These are phyloP conservation scores for Hypoxylon sp. DNA, from an alignment of 2,329 filamentous ascomycete genomes.

Conservation along the genomic window DNA sequence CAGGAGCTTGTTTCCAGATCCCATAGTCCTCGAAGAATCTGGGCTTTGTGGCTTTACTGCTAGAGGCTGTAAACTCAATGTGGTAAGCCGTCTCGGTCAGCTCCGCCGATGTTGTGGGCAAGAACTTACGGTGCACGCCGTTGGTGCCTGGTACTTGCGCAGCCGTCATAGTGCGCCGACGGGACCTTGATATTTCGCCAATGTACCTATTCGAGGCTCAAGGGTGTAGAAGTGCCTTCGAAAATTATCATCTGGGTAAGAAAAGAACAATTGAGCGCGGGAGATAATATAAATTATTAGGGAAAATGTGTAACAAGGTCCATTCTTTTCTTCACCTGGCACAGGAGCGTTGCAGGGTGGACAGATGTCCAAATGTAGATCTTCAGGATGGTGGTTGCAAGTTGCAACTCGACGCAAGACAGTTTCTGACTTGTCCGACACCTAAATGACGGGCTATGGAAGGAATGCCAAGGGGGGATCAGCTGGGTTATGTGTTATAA, in stretches of 20 bases:
- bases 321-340: slow-evolving; percentile 40
- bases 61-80: slow-evolving; percentile 38
- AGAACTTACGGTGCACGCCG: slow-evolving; percentile 49
- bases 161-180: slow-evolving; percentile 46
- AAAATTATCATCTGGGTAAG: slow-evolving; percentile 8
- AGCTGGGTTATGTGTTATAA: slow-evolving; percentile 28
- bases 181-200: slow-evolving; percentile 25
- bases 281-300: slow-evolving; percentile 31
- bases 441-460: slow-evolving; percentile 23
- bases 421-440: slow-evolving; percentile 39
- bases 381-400: slow-evolving; percentile 36
- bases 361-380: slow-evolving; percentile 48
- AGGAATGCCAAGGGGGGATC: slow-evolving; percentile 23
- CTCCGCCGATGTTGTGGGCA: slow-evolving; percentile 8
- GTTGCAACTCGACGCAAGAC: slow-evolving; percentile 44
- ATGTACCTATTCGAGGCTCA: slow-evolving; percentile 11
- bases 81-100: slow-evolving; percentile 31
- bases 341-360: slow-evolving; percentile 35
- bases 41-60: slow-evolving; percentile 46
- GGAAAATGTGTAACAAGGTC: slow-evolving; percentile 35
- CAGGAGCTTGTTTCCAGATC: slow-evolving; percentile 79
- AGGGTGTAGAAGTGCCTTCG: slow-evolving; percentile 5
- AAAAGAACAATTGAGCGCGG: slow-evolving; percentile 4
- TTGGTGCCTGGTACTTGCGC: slow-evolving; percentile 48
- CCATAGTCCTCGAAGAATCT: slow-evolving; percentile 72